Conservation (phyloP, 2,329 filamentous ascomycete genomes). For the Alternaria infectoria region DNA sequence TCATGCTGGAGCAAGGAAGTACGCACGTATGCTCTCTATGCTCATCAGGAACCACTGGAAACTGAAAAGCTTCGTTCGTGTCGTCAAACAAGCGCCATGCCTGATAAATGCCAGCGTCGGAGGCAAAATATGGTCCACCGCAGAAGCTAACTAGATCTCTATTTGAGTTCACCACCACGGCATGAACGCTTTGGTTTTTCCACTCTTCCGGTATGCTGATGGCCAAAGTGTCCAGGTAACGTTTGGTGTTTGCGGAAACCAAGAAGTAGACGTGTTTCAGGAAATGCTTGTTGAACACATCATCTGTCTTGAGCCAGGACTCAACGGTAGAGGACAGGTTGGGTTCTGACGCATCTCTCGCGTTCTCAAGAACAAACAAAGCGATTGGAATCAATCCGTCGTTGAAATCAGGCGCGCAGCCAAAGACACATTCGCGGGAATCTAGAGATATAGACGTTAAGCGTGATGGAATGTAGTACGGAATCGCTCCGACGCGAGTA, state of each 20-base stretch:
- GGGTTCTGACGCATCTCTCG: accelerated
- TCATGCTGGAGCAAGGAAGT: accelerated
- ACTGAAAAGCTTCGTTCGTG: background rate
- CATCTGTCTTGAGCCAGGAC: background rate
- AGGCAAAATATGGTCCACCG: background rate
- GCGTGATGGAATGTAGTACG: background rate
- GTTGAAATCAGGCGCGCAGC: background rate
- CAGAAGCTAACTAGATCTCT: background rate
- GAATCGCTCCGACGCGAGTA: background rate
- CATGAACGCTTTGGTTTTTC: background rate
- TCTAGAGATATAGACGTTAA: accelerated
- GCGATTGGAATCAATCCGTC: background rate
- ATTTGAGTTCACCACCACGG: background rate
- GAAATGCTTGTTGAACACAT: background rate
- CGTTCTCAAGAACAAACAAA: background rate
- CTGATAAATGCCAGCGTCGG: background rate
- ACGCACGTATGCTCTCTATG: background rate
- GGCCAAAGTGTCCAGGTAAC: too few species aligned
- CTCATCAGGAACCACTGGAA: background rate
- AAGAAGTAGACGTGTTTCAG: background rate
- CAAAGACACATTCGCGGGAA: accelerated
- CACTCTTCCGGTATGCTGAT: background rate
- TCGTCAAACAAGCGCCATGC: background rate
- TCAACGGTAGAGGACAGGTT: accelerated
- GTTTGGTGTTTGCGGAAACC: background rate